Evolutionary conservation across 2,329 filamentous ascomycete genomes (phyloP).

Genomic region (Beauveria australis): DNA sequence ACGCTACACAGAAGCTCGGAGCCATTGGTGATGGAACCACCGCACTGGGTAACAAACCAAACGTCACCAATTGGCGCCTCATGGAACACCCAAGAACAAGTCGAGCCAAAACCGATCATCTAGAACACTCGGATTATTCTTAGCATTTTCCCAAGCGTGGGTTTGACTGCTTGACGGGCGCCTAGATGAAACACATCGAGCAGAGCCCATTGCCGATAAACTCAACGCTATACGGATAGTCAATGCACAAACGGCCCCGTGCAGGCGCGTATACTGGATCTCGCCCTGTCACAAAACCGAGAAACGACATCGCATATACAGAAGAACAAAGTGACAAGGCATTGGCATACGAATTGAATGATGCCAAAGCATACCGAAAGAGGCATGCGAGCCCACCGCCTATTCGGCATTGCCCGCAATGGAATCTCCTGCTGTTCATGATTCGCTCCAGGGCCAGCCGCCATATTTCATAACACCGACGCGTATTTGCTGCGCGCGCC

Average conservation of each 20-base stretch:
- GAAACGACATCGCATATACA: background rate
- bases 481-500: background rate
- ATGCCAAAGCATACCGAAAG: background rate
- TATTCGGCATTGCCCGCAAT: conserved; percentile 6
- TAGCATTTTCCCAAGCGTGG: conserved; percentile 1
- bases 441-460: background rate
- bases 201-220: background rate
- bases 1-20: background rate
- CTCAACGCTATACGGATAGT: background rate
- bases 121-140: background rate
- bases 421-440: background rate
- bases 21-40: background rate
- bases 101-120: background rate
- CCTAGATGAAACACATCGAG: conserved; percentile 8
- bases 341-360: background rate
- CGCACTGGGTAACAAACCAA: background rate
- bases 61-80: background rate
- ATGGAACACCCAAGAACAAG: background rate
- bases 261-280: conserved; percentile 1
- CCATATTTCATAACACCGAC: conserved; percentile 2
- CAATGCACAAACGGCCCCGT: conserved; percentile 2
- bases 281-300: background rate
- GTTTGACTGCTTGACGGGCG: conserved; percentile 4
- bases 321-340: background rate
- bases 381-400: conserved; percentile 5